Conservation (phyloP, 2,329 filamentous ascomycete genomes). For the Didymella arachidicola region DNA sequence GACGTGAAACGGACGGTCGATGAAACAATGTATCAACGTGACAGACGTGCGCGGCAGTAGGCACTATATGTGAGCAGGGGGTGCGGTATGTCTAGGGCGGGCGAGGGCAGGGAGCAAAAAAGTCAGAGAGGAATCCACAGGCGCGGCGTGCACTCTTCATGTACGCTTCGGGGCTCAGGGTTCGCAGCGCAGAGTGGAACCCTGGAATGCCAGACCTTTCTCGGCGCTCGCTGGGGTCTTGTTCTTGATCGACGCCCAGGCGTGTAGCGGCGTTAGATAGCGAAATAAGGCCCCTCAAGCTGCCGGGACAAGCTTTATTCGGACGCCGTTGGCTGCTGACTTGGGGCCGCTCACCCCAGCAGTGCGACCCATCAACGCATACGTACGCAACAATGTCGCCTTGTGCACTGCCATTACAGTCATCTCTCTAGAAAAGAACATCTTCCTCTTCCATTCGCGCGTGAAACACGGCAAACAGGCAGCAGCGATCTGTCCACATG, state of each 20-base stretch:
- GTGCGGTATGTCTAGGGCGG: constrained; percentile 6
- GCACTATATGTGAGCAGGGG: constrained; percentile 11
- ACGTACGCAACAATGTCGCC: constrained; percentile 20
- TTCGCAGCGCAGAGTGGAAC: constrained; percentile 18
- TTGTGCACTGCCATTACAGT: constrained; percentile 4
- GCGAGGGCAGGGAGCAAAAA: constrained; percentile 20
- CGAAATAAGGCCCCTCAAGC: constrained; percentile 46
- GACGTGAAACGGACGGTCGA: constrained; percentile 34
- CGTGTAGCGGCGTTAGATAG: constrained; percentile 48
- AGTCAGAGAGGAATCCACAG: constrained; percentile 26
- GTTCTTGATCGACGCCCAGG: constrained; percentile 47
- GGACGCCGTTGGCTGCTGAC: constrained; percentile 44
- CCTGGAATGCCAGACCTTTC: constrained; percentile 38
- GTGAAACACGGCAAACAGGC: background rate
- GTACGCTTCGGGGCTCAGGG: constrained; percentile 26
- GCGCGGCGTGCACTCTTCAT: constrained; percentile 37
- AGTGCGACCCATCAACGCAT: constrained; percentile 20
- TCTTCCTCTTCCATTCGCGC: background rate
- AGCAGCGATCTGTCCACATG: constrained; percentile 20
- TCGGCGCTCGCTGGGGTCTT: constrained; percentile 42
- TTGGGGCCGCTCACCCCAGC: constrained; percentile 28
- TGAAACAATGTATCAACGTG: constrained; percentile 28
- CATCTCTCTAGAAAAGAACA: background rate
- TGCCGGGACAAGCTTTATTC: constrained; percentile 50
- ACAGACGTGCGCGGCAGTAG: constrained; percentile 23